Conservation (phyloP, 108 stramenopile genomes). For the Aurantiochytrium sp. region DNA sequence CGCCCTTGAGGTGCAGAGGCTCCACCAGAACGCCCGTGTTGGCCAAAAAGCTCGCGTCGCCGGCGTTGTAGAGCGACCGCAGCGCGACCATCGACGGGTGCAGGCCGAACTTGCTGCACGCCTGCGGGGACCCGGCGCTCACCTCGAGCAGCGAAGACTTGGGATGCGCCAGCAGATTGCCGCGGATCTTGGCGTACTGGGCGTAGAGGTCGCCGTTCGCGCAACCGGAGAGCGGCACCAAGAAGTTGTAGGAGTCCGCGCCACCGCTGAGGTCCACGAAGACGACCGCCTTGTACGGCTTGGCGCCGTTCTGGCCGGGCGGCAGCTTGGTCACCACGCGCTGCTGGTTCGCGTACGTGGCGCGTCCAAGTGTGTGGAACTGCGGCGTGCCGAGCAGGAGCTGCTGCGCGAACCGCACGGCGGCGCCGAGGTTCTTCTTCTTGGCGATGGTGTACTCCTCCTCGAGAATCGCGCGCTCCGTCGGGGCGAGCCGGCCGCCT, state of each 20-base stretch:
- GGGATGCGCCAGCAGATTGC: neutral
- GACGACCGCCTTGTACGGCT: constrained; percentile 65
- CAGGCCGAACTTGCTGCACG: constrained; percentile 52
- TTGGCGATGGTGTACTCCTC: constrained; percentile 36
- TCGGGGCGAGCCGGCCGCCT: constrained; percentile 51
- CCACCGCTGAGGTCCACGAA: constrained; percentile 60
- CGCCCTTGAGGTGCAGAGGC: constrained; percentile 47
- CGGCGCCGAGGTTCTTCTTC: neutral
- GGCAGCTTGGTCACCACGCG: neutral
- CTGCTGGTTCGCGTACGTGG: no score
- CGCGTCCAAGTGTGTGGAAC: constrained; percentile 49
- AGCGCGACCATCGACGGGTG: constrained; percentile 43
- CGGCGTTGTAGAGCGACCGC: constrained; percentile 58
- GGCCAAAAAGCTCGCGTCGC: constrained; percentile 62
- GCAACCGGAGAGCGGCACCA: constrained; percentile 56
- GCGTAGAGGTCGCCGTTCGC: constrained; percentile 16
- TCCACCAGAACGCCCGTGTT: constrained; percentile 65
- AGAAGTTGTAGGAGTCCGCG: constrained; percentile 59
- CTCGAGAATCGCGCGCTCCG: constrained; percentile 44
- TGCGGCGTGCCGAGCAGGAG: constrained; percentile 55
- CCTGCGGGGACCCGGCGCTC: constrained; percentile 39
- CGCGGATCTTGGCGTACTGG: constrained; percentile 46
- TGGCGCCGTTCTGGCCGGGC: neutral
- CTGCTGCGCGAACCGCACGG: constrained; percentile 44
- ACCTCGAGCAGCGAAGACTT: constrained; percentile 1